Percentiles rank a stretch among this genome's conserved stretches.
phyloP scores from a whole-genome alignment of 805 yeast genomes.

The Lachancea sp. region DNA sequence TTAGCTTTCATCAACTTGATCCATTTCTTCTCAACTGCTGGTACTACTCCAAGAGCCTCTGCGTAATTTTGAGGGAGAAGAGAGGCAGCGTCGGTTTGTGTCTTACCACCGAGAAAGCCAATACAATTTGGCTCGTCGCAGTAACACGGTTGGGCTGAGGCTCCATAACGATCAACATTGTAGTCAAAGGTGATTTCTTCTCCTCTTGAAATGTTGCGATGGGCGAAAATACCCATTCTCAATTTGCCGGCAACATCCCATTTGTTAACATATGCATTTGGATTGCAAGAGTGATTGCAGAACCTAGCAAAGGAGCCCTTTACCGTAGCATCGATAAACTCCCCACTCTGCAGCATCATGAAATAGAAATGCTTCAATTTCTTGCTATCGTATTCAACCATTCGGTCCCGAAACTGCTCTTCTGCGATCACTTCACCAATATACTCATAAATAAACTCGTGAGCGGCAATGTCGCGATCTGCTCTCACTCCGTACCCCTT shows the following conservation, averaged over 20 bases:
- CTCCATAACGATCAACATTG: slow-evolving; percentile 94
- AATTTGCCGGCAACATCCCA: slow-evolving; percentile 93
- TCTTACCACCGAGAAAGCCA: slow-evolving; percentile 93
- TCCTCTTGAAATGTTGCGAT: slow-evolving; percentile 53
- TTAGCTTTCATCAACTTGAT: slow-evolving; percentile 49
- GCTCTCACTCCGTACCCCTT: slow-evolving; percentile 93
- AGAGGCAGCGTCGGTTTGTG: slow-evolving; percentile 88
- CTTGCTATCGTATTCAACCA: slow-evolving; percentile 63
- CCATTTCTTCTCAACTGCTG: slow-evolving; percentile 66
- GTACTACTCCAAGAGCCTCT: slow-evolving; percentile 76
- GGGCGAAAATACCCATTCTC: slow-evolving; percentile 92
- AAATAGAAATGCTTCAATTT: slow-evolving; percentile 81
- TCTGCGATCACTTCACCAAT: slow-evolving; percentile 92
- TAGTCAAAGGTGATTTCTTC: slow-evolving; percentile 83
- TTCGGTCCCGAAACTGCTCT: slow-evolving; percentile 61
- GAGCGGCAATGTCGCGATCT: slow-evolving; percentile 46
- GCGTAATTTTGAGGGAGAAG: slow-evolving; percentile 75
- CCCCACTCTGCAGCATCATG: slow-evolving; percentile 91
- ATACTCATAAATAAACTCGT: slow-evolving; percentile 82
- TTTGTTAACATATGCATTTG: slow-evolving; percentile 91
- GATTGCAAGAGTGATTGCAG: slow-evolving; percentile 91
- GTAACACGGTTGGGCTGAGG: slow-evolving; percentile 87
- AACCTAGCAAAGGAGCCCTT: slow-evolving; percentile 87
- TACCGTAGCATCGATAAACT: slow-evolving; percentile 89
- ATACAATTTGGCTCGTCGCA: slow-evolving; percentile 91